These are phyloP conservation scores for Naumovozyma dairenensis DNA, from an alignment of 805 yeast species.

Conservation along the genomic window DNA sequence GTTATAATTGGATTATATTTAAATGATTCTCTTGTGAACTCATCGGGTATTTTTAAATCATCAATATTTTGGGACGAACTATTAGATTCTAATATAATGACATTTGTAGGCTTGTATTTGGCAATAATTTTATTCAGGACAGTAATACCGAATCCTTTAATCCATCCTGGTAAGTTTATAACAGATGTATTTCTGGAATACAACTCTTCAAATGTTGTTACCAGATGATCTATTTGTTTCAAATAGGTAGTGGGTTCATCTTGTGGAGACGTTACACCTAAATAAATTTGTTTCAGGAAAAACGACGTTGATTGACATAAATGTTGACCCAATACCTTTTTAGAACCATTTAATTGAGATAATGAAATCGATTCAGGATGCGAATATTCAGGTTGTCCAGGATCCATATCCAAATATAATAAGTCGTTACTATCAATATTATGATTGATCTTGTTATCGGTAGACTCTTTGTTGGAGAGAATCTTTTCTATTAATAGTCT, in stretches of 20 bases:
- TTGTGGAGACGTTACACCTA: conserved; percentile 64
- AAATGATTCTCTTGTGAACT: conserved; percentile 24
- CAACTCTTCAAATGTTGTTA: conserved; percentile 24
- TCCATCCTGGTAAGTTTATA: conserved; percentile 85
- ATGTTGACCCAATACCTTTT: conserved; percentile 16
- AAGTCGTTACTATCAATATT: conserved; percentile 23
- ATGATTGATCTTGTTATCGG: neutral
- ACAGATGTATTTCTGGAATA: conserved; percentile 35
- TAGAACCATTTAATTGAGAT: conserved; percentile 21
- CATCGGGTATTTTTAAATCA: conserved; percentile 22
- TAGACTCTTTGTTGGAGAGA: conserved; percentile 17
- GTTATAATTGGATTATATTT: conserved; percentile 20
- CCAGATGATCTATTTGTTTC: conserved; percentile 33
- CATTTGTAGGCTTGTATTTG: conserved; percentile 41
- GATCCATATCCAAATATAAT: conserved; percentile 66
- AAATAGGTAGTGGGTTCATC: conserved; percentile 53
- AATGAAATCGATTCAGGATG: conserved; percentile 63
- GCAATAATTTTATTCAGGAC: conserved; percentile 42
- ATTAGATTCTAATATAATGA: conserved; percentile 43
- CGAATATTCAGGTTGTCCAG: conserved; percentile 79
- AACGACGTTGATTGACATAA: conserved; percentile 15
- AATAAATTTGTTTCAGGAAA: conserved; percentile 28
- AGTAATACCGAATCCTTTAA: conserved; percentile 74
- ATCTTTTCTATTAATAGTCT: conserved; percentile 44
- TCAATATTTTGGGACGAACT: conserved; percentile 14